phyloP scores from a whole-genome alignment of 352 stramenopile species.

The Pythium plurisporium region DNA sequence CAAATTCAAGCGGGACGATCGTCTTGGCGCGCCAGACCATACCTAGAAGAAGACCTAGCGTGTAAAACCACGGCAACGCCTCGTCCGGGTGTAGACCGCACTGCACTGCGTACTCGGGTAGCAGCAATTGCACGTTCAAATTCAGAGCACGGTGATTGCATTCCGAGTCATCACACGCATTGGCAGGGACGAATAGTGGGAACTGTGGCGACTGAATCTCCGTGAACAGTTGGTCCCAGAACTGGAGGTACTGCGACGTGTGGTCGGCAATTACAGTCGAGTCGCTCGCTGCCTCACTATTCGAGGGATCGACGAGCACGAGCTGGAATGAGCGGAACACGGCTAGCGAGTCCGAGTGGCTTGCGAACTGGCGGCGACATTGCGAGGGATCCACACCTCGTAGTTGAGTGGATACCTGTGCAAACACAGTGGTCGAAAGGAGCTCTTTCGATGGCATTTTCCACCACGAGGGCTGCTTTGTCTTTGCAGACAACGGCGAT shows the following conservation, averaged over 20 bases:
- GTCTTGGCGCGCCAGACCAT: slow-evolving; percentile 53
- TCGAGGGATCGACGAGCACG: neutral
- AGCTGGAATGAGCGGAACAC: neutral
- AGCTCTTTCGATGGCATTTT: neutral
- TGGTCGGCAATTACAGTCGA: slow-evolving; percentile 7
- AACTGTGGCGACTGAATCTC: slow-evolving; percentile 62
- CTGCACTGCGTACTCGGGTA: slow-evolving; percentile 3
- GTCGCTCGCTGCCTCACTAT: neutral
- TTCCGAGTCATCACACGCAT: neutral
- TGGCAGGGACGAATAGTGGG: slow-evolving; percentile 46
- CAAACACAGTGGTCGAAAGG: neutral
- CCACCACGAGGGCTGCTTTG: neutral
- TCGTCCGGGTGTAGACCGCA: slow-evolving; percentile 14
- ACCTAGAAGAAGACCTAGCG: slow-evolving; percentile 52
- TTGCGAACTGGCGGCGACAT: neutral
- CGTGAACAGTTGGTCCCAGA: slow-evolving; percentile 38
- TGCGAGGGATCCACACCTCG: neutral
- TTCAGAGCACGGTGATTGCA: slow-evolving; percentile 23
- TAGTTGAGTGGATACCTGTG: neutral
- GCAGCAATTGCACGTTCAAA: slow-evolving; percentile 44
- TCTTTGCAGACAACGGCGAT: too few species aligned
- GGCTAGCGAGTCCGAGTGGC: neutral
- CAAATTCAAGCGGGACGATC: slow-evolving; percentile 45
- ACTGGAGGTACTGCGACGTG: slow-evolving; percentile 38
- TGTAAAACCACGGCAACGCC: slow-evolving; percentile 48